Evolutionary conservation across 116 monocot species (phyloP).

Genomic region (Iris pallida): DNA sequence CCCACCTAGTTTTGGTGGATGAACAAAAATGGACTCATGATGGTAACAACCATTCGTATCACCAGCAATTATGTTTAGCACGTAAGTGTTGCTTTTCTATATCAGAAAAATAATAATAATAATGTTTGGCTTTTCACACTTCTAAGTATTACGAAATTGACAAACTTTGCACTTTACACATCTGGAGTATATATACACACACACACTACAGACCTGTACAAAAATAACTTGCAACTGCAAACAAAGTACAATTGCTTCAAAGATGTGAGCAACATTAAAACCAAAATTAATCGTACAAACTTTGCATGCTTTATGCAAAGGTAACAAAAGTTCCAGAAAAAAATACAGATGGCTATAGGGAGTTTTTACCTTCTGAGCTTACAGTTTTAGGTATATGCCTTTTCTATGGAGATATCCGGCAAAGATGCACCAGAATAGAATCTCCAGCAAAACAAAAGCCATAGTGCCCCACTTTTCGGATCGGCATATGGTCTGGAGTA

Average conservation of each 20-base stretch:
- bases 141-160: no score
- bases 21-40: no score
- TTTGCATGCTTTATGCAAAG: neutral
- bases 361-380: constrained; percentile 4
- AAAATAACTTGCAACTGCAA: neutral
- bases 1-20: no score
- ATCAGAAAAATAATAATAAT: no score
- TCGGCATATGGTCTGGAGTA: constrained; percentile 46
- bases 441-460: constrained; percentile 82
- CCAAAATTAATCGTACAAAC: neutral
- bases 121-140: no score
- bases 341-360: neutral
- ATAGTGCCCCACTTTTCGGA: constrained; percentile 81
- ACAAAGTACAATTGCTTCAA: neutral
- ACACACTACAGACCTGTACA: neutral
- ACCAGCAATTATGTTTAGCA: no score
- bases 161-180: no score
- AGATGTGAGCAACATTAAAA: neutral
- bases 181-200: neutral
- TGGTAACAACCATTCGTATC: no score
- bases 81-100: no score
- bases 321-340: neutral
- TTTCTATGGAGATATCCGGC: constrained; percentile 75
- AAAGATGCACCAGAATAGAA: constrained; percentile 84
- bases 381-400: constrained; percentile 55